Conservation (phyloP, 2,329 filamentous ascomycete species). For the Karstenula rhodostoma region DNA sequence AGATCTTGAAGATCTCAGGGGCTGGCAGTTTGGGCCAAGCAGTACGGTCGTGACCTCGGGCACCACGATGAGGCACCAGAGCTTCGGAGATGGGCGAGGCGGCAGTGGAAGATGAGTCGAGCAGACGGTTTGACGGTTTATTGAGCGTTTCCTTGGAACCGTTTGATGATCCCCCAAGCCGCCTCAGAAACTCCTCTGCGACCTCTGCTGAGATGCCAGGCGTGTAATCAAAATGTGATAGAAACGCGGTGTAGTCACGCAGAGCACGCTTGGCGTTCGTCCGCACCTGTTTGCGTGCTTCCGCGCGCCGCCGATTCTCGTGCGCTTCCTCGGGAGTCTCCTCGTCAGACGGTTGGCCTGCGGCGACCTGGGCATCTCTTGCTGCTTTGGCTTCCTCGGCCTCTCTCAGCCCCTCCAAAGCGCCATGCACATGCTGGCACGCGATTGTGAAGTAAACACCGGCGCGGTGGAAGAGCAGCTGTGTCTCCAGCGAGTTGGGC, state of each 20-base stretch:
- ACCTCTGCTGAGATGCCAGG: constrained; percentile 70
- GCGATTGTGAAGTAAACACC: constrained; percentile 76
- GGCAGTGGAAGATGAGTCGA: constrained; percentile 32
- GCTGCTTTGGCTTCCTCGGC: constrained; percentile 45
- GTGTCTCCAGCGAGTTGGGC: constrained; percentile 76
- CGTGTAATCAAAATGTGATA: constrained; percentile 80
- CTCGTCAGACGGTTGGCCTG: constrained; percentile 40
- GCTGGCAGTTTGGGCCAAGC: constrained; percentile 58
- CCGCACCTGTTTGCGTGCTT: constrained; percentile 74
- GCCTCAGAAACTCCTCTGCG: constrained; percentile 61
- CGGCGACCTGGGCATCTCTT: constrained; percentile 32
- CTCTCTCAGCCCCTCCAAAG: constrained; percentile 60
- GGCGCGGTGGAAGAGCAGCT: constrained; percentile 79
- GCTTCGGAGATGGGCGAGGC: constrained; percentile 49
- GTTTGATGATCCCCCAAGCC: constrained; percentile 33
- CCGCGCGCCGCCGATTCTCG: constrained; percentile 58
- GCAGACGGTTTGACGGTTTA: constrained; percentile 31
- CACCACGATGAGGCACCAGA: constrained; percentile 52
- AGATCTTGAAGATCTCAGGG: constrained; percentile 63
- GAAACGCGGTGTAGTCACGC: constrained; percentile 75
- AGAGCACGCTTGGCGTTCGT: constrained; percentile 78
- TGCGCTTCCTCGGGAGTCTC: constrained; percentile 57
- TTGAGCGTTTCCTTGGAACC: constrained; percentile 26
- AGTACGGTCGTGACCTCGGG: constrained; percentile 41
- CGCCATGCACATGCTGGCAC: constrained; percentile 68